These are phyloP conservation scores for Vitis cinerea DNA, from an alignment of 164 flowering plant genomes.

Conservation along the genomic window DNA sequence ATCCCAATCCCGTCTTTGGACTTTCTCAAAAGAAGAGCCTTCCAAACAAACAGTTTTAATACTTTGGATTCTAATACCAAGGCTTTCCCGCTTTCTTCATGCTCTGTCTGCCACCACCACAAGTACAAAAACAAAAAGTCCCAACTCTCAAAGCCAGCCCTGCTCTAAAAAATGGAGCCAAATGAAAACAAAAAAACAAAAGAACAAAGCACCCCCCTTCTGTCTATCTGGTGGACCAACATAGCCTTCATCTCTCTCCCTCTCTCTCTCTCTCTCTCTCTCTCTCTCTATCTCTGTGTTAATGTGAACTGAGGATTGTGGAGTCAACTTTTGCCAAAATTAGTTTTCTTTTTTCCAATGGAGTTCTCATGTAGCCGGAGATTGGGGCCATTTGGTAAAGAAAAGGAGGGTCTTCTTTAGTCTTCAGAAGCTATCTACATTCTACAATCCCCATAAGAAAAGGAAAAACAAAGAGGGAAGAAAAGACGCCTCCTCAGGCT, in stretches of 20 bases:
- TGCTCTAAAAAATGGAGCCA: no score
- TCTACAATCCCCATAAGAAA: slow-evolving; percentile 10
- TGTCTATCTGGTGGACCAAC: no score
- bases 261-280: not conserved
- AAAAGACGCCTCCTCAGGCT: not conserved
- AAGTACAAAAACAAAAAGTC: no score
- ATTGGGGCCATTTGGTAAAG: slow-evolving; percentile 3
- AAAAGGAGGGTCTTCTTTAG: not conserved
- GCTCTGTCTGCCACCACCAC: no score
- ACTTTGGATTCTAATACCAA: no score
- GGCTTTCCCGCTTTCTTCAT: no score
- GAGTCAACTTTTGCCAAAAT: slow-evolving; percentile 4
- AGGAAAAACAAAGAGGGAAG: not conserved
- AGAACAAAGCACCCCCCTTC: no score
- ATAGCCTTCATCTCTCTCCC: not conserved
- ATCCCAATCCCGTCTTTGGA: no score
- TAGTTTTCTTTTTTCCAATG: not conserved
- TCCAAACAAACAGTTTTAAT: no score
- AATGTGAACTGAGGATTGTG: slow-evolving; percentile 5
- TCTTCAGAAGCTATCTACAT: not conserved
- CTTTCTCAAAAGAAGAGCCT: no score
- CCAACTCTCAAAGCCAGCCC: no score
- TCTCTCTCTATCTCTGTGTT: not conserved
- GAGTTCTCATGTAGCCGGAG: not conserved
- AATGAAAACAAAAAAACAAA: no score